These are phyloP conservation scores for Paraglomus occultum DNA, from an alignment of 192 early-diverging fungal species.

Conservation along the genomic window DNA sequence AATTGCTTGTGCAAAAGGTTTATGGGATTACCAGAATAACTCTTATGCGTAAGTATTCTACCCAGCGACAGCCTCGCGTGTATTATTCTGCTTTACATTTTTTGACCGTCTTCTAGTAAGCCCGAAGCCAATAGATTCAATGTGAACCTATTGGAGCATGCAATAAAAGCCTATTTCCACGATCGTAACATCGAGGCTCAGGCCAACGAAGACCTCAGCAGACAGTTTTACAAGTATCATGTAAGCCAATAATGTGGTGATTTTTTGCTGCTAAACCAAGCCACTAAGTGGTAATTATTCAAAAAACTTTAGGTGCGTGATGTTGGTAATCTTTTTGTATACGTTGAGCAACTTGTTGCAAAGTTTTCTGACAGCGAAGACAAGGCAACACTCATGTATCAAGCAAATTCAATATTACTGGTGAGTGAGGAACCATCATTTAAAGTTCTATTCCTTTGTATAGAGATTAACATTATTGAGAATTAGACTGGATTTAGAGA, in stretches of 20 bases:
- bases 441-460: too few relatives aligned
- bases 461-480: neutral
- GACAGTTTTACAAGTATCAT: conserved; percentile 8
- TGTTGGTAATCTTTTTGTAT: conserved; percentile 4
- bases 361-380: neutral
- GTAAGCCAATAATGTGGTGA: neutral
- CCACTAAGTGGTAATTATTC: neutral
- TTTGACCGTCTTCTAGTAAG: neutral
- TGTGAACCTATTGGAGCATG: neutral
- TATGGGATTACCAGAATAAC: conserved; percentile 8
- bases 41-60: neutral
- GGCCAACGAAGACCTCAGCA: conserved; percentile 9
- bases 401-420: neutral
- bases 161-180: conserved; percentile 3
- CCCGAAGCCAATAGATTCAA: conserved; percentile 4
- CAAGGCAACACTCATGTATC: neutral
- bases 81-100: neutral
- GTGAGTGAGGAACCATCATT: neutral
- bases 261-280: neutral
- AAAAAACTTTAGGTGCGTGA: conserved; percentile 12
- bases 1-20: conserved; percentile 20
- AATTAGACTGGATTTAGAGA: conserved; percentile 13
- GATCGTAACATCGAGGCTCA: conserved; percentile 3
- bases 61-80: neutral
- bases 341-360: conserved; percentile 1